Evolutionary conservation across 495 filamentous ascomycete genomes (phyloP).

Genomic region (Barbatosphaeria neglecta): DNA sequence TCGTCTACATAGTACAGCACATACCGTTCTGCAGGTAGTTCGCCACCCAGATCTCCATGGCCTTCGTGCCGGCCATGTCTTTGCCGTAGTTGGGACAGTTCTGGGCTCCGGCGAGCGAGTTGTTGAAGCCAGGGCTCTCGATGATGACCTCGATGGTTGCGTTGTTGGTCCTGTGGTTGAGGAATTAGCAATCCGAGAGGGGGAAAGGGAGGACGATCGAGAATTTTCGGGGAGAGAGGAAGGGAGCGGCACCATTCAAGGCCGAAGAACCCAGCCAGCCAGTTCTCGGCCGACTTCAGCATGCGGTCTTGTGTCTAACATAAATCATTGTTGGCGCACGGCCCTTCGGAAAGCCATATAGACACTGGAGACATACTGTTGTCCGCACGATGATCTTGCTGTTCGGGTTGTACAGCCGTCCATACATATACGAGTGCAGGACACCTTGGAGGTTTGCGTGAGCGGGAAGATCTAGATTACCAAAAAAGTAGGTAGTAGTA

Average conservation of each 20-base stretch:
- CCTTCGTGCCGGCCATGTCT: conserved; percentile 29
- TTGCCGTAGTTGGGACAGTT: conserved; percentile 50
- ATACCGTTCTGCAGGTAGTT: conserved; percentile 37
- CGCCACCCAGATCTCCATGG: conserved; percentile 40
- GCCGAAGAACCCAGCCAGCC: conserved; percentile 60
- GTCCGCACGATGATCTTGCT: conserved; percentile 51
- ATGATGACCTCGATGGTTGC: conserved; percentile 52
- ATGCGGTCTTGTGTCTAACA: conserved; percentile 59
- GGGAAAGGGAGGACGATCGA: neutral
- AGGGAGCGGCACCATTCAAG: conserved; percentile 32
- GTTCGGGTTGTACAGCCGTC: conserved; percentile 45
- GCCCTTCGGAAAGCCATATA: conserved; percentile 37
- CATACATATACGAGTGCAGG: conserved; percentile 50
- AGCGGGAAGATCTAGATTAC: too few relatives aligned
- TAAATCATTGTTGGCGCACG: conserved; percentile 29
- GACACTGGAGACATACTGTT: conserved; percentile 50
- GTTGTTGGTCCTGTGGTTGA: conserved; percentile 28
- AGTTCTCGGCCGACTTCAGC: conserved; percentile 60
- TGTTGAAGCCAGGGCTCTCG: conserved; percentile 54
- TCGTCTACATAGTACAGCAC: neutral
- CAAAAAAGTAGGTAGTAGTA: too few relatives aligned
- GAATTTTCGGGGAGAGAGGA: neutral
- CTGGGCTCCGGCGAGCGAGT: conserved; percentile 45
- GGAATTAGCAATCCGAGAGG: conserved; percentile 33
- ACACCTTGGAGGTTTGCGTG: too few relatives aligned